A percentile compares a stretch with the other conserved stretches of the same genome.
These are phyloP conservation scores for Yamadazyma epiphylla DNA, from an alignment of 1,139 yeast species.

Conservation along the genomic window DNA sequence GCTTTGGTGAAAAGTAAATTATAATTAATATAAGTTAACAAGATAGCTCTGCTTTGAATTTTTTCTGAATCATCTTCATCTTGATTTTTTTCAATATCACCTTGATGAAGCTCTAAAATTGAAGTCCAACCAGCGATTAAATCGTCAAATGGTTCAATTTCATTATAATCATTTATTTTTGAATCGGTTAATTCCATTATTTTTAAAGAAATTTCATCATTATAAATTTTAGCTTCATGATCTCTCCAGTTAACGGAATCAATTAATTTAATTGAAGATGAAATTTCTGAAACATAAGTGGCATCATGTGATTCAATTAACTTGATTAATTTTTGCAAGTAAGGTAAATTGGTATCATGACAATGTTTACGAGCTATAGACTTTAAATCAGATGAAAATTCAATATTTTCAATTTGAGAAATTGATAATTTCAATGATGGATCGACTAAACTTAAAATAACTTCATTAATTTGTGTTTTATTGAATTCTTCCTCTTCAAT, in stretches of 20 bases:
- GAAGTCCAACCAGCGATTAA: conserved; percentile 36
- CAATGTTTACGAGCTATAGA: conserved; percentile 44
- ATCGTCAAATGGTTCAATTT: conserved; percentile 27
- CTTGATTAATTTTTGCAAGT: conserved; percentile 32
- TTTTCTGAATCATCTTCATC: conserved; percentile 49
- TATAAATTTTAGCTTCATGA: conserved; percentile 64
- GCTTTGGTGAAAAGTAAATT: conserved; percentile 62
- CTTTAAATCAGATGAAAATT: conserved; percentile 37
- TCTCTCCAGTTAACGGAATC: conserved; percentile 62
- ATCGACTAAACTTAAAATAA: conserved; percentile 60
- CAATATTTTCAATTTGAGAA: conserved; percentile 31
- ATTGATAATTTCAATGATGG: conserved; percentile 63
- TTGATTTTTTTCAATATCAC: conserved; percentile 40
- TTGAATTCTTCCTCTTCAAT: conserved; percentile 17
- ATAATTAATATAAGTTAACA: conserved; percentile 72
- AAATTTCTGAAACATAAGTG: conserved; percentile 35
- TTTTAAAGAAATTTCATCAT: conserved; percentile 68
- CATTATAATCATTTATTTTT: conserved; percentile 17
- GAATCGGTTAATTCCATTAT: conserved; percentile 42
- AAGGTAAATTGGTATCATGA: conserved; percentile 29
- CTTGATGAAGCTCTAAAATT: conserved; percentile 44
- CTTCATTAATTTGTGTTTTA: conserved; percentile 50
- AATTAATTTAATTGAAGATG: conserved; percentile 24
- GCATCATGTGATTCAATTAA: conserved; percentile 39
- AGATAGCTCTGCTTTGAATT: conserved; percentile 70